A percentile compares a stretch with the other conserved stretches of the same genome.
Evolutionary conservation across 192 early-diverging fungal genomes (phyloP).

Genomic region (Coemansia aciculifera): DNA sequence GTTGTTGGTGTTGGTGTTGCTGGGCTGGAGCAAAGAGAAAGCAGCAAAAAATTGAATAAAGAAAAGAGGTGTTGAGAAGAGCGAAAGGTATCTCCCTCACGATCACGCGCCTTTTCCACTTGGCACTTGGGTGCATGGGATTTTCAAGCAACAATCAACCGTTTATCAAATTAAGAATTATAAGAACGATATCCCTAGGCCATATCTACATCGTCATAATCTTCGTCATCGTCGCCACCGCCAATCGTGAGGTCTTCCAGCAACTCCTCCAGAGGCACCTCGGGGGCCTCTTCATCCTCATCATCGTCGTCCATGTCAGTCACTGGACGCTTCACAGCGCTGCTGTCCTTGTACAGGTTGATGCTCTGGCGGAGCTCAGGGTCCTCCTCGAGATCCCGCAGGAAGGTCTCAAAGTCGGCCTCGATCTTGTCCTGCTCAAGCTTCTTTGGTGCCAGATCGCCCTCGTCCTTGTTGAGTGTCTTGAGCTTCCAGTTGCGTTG

Average conservation of each 20-base stretch:
- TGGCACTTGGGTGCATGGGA: neutral
- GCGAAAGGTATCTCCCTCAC: neutral
- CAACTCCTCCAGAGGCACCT: slow-evolving; percentile 89
- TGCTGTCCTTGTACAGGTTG: slow-evolving; percentile 82
- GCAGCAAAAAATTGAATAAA: neutral
- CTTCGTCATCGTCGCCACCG: slow-evolving; percentile 57
- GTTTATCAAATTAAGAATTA: neutral
- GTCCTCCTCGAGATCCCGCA: slow-evolving; percentile 99
- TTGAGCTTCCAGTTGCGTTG: slow-evolving; percentile 90
- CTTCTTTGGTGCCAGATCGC: slow-evolving; percentile 76
- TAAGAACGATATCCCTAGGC: slow-evolving; percentile 11
- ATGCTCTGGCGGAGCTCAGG: slow-evolving; percentile 91
- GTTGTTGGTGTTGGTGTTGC: neutral
- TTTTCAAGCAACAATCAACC: neutral
- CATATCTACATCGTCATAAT: slow-evolving; percentile 32
- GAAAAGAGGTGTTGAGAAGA: neutral
- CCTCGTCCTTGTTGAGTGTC: slow-evolving; percentile 84
- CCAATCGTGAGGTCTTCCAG: slow-evolving; percentile 85
- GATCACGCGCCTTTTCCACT: neutral
- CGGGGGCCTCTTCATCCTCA: slow-evolving; percentile 79
- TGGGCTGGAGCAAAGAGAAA: neutral
- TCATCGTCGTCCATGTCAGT: slow-evolving; percentile 42
- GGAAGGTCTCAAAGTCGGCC: slow-evolving; percentile 91
- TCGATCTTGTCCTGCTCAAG: slow-evolving; percentile 77
- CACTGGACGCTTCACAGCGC: slow-evolving; percentile 6